Evolutionary conservation across 805 yeast genomes (phyloP).

Genomic region (Nakazawaea ernobii): DNA sequence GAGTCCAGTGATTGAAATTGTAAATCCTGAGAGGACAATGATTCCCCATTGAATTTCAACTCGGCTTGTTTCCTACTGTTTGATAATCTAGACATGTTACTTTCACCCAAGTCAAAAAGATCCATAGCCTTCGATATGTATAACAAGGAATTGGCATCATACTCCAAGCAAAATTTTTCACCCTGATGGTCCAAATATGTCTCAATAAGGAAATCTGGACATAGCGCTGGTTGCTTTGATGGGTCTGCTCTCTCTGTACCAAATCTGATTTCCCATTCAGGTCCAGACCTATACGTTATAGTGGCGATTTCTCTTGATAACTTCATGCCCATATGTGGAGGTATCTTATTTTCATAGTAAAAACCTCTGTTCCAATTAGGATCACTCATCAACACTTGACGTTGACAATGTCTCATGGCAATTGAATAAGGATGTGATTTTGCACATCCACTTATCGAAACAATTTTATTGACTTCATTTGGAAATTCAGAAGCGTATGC

Average conservation of each 20-base stretch:
- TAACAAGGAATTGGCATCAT: constrained; percentile 83
- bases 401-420: constrained; percentile 88
- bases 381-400: constrained; percentile 92
- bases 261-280: constrained; percentile 93
- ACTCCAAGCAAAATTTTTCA: constrained; percentile 85
- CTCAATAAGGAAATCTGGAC: constrained; percentile 91
- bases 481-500: constrained; percentile 86
- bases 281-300: constrained; percentile 90
- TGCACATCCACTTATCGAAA: constrained; percentile 89
- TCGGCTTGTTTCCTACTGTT: constrained; percentile 34
- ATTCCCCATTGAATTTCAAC: constrained; percentile 21
- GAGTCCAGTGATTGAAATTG: constrained; percentile 24
- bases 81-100: constrained; percentile 38
- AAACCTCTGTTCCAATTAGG: constrained; percentile 92
- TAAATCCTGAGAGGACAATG: constrained; percentile 18
- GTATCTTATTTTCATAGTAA: constrained; percentile 65
- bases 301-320: constrained; percentile 92
- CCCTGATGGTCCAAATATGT: constrained; percentile 94
- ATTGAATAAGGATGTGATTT: constrained; percentile 91
- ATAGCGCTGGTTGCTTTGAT: constrained; percentile 71
- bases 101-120: constrained; percentile 69
- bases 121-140: constrained; percentile 95
- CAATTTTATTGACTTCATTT: constrained; percentile 62
- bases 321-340: constrained; percentile 95
- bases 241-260: constrained; percentile 87